Conservation (phyloP, 768 basidiomycete genomes). For the Mrakia hoshinonis region DNA sequence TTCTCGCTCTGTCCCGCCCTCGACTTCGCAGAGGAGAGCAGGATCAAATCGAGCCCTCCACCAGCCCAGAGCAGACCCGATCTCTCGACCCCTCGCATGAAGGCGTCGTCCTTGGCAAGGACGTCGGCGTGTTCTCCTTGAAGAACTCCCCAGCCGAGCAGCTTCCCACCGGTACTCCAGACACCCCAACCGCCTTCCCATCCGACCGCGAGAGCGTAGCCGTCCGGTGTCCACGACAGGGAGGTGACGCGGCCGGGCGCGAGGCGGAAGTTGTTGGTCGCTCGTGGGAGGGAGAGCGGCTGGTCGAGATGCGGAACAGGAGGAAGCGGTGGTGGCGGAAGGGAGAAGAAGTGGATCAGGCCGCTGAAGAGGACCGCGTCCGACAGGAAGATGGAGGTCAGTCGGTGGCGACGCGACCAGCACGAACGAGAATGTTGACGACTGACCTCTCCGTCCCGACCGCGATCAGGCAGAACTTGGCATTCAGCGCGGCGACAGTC, state of each 20-base stretch:
- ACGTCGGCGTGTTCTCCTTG: slow-evolving; percentile 43
- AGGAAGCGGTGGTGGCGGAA: slow-evolving; percentile 1
- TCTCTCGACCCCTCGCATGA: slow-evolving; percentile 65
- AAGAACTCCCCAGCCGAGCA: slow-evolving; percentile 68
- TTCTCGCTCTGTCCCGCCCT: neutral
- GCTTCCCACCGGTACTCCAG: slow-evolving; percentile 79
- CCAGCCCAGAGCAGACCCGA: neutral
- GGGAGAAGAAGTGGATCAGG: slow-evolving; percentile 10
- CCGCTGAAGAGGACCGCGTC: slow-evolving; percentile 42
- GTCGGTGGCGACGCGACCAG: no score
- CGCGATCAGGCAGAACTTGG: slow-evolving; percentile 70
- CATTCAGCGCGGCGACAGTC: slow-evolving; percentile 56
- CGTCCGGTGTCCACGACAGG: slow-evolving; percentile 92
- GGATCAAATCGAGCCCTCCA: slow-evolving; percentile 16
- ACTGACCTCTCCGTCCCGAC: slow-evolving; percentile 63
- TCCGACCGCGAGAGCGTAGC: slow-evolving; percentile 86
- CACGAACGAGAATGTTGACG: neutral
- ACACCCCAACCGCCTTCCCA: slow-evolving; percentile 86
- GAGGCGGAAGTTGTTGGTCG: slow-evolving; percentile 32
- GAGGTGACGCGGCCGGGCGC: slow-evolving; percentile 32
- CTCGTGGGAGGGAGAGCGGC: slow-evolving; percentile 30
- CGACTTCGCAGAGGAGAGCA: neutral
- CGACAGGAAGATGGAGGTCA: neutral
- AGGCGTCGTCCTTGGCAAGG: slow-evolving; percentile 62
- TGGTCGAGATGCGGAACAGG: slow-evolving; percentile 30